Percentiles rank a stretch among this genome's conserved stretches.
phyloP scores from a whole-genome alignment of 495 filamentous ascomycete genomes.

The Neurospora hispaniola region DNA sequence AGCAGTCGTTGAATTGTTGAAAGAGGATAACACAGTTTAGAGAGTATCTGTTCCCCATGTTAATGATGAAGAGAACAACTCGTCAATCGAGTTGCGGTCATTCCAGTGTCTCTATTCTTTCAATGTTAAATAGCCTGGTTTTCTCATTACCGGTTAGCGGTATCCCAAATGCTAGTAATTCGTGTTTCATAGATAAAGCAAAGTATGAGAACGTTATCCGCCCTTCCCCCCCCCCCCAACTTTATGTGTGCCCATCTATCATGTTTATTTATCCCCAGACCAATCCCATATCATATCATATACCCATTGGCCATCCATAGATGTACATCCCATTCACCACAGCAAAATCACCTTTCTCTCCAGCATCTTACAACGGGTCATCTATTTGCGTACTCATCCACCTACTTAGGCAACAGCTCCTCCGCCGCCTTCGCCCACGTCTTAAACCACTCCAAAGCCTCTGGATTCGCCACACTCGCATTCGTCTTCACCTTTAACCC shows the following conservation, averaged over 20 bases:
- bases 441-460: slow-evolving; percentile 76
- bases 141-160: neutral
- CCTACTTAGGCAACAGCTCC: slow-evolving; percentile 8
- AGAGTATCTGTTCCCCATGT: neutral
- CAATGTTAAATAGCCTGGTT: neutral
- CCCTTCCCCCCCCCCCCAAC: neutral
- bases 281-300: neutral
- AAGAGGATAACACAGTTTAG: neutral
- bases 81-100: neutral
- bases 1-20: neutral
- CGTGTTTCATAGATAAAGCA: neutral
- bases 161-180: neutral
- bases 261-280: neutral
- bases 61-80: neutral
- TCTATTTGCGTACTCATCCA: too few relatives aligned
- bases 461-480: slow-evolving; percentile 75
- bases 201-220: neutral
- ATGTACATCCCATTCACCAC: neutral
- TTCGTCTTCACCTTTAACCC: slow-evolving; percentile 76
- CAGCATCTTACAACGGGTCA: neutral
- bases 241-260: neutral
- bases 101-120: neutral
- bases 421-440: slow-evolving; percentile 46
- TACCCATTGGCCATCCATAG: neutral
- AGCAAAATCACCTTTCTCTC: neutral